Evolutionary conservation across 371 early-diverging fungal genomes (phyloP).

Genomic region (Syncephalastrum racemosum): DNA sequence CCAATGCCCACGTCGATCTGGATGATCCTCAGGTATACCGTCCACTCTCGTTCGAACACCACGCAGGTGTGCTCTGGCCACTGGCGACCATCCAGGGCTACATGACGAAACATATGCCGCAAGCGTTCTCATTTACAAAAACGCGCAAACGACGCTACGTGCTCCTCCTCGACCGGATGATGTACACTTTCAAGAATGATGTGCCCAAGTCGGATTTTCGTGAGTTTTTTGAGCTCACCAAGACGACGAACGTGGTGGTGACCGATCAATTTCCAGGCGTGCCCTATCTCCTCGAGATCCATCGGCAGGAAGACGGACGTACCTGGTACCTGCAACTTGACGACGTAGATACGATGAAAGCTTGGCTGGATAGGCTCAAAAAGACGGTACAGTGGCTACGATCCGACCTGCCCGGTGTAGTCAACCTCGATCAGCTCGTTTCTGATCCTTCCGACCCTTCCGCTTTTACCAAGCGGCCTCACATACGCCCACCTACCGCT

Average conservation of each 20-base stretch:
- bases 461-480: no score
- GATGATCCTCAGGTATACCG: slow-evolving; percentile 10
- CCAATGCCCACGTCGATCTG: background rate
- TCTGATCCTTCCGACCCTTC: no score
- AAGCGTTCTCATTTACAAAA: slow-evolving; percentile 38
- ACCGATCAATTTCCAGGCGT: slow-evolving; percentile 36
- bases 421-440: background rate
- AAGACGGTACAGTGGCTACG: slow-evolving; percentile 17
- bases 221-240: slow-evolving; percentile 32
- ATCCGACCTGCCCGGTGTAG: slow-evolving; percentile 3
- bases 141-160: slow-evolving; percentile 29
- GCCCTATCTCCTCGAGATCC: slow-evolving; percentile 33
- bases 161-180: slow-evolving; percentile 30
- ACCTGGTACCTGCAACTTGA: slow-evolving; percentile 39
- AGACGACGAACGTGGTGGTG: slow-evolving; percentile 32
- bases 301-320: slow-evolving; percentile 17
- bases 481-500: no score
- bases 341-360: slow-evolving; percentile 29
- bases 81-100: slow-evolving; percentile 33
- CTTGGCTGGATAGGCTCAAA: slow-evolving; percentile 34
- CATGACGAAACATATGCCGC: slow-evolving; percentile 34
- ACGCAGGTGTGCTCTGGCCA: slow-evolving; percentile 16
- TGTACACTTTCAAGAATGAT: slow-evolving; percentile 38
- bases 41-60: slow-evolving; percentile 4
- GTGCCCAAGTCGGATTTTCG: slow-evolving; percentile 22